Evolutionary conservation across 768 basidiomycete species (phyloP), one percentile per base, ranked within the genome.

Genomic region (Strobilomyces echinocephalus): DNA sequence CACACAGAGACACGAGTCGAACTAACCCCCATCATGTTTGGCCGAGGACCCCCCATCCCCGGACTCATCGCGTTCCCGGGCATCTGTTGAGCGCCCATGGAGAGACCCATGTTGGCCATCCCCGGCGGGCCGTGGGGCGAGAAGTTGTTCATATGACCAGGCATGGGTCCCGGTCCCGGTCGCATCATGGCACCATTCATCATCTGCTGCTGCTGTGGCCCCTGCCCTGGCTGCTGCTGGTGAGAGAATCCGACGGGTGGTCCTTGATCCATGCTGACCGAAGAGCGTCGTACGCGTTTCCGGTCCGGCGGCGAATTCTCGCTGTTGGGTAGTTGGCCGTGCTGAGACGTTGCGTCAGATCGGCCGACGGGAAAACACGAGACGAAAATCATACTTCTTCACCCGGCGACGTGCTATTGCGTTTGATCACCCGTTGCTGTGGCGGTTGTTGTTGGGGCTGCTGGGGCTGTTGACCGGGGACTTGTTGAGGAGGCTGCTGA

Each of bases 321-420:
- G 30, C 63, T 80, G 41, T 76, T 76, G 20, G 76, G 73, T 40
- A 77, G 62, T 43, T 67, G 72, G 38, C 79, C 80, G 52, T 79
- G 78, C 78, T 79, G 21, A 28, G 16, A 39, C 36, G 41, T 18
- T 40, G 15, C 20, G 48, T 58, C 35, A 57, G 47, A 56, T 49
- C 24, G 20, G 35, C n/a, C 5, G 42, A 35, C 7, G 30, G 24
- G 24, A 42, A 6, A 50, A 45, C 2, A 43, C 33, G 8, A 21
- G 33, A n/a, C 46, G 50, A 53, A 40, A 30, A 52, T 58, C 56
- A 58, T 58, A 83, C 83, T 62, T 84, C 83, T 68, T 83, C 83
- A 34, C 76, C 78, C 7, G 83, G 83, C 7, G 83, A 82, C 11
- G 80, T 84, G 63, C 81, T 84, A 57, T 71, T 82, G 57, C 83